Evolutionary conservation across 1,284 basidiomycete species (phyloP).

Genomic region (Boletus smithii): DNA sequence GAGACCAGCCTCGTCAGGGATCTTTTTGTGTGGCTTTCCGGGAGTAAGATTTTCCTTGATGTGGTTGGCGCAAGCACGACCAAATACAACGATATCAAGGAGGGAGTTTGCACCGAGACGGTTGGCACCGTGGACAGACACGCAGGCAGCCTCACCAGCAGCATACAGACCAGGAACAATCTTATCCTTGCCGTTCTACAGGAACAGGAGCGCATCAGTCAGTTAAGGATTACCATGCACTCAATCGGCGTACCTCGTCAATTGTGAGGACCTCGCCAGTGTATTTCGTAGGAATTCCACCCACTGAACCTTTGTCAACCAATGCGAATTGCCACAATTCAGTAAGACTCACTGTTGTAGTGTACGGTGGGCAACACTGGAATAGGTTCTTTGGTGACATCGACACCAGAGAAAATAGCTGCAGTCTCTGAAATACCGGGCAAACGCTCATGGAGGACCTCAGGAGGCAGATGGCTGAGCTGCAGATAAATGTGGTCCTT

Average conservation of each 20-base stretch:
- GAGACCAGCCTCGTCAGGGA: constrained; percentile 86
- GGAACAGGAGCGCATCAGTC: constrained; percentile 4
- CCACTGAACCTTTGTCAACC: constrained; percentile 60
- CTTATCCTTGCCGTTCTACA: constrained; percentile 82
- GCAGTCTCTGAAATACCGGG: constrained; percentile 99
- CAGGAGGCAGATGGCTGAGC: constrained; percentile 94
- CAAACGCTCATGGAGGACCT: constrained; percentile 94
- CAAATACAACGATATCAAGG: constrained; percentile 98
- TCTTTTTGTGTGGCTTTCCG: constrained; percentile 87
- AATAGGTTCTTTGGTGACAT: constrained; percentile 99
- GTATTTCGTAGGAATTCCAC: constrained; percentile 98
- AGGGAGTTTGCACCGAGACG: constrained; percentile 99
- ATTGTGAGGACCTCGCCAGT: constrained; percentile 94
- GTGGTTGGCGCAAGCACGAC: constrained; percentile 97
- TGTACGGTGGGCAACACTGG: constrained; percentile 95
- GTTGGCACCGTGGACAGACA: constrained; percentile 99
- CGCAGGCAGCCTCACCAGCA: constrained; percentile 97
- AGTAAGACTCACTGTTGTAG: constrained; percentile 76
- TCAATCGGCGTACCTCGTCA: constrained; percentile 49
- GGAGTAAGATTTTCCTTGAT: constrained; percentile 91
- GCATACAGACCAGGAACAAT: constrained; percentile 97
- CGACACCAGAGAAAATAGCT: constrained; percentile 98
- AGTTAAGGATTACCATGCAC: not conserved
- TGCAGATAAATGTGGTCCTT: constrained; percentile 98
- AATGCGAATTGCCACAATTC: not conserved